phyloP scores from a whole-genome alignment of 352 stramenopile genomes.

The Phytophthora fragariaefolia region DNA sequence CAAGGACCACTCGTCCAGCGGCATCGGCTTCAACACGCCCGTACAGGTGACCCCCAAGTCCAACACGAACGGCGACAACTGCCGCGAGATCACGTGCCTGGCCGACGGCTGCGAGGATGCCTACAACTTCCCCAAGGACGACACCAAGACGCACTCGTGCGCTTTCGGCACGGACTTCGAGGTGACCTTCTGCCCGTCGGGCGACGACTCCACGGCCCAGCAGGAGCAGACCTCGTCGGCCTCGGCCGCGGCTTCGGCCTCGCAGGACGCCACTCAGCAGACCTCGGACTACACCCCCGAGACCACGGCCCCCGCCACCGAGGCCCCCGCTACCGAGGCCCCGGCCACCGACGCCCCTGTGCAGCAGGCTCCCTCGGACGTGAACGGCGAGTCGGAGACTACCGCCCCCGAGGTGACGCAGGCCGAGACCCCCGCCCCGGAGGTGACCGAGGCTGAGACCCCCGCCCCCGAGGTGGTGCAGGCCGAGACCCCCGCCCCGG shows the following conservation, averaged over 20 bases:
- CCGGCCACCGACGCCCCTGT: conserved; percentile 33
- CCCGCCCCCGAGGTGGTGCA: conserved; percentile 15
- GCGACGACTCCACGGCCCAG: conserved; percentile 14
- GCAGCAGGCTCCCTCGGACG: conserved; percentile 12
- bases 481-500: conserved; percentile 13
- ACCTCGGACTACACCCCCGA: conserved; percentile 19
- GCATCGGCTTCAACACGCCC: conserved; percentile 74
- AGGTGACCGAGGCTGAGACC: conserved; percentile 25
- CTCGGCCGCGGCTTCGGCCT: conserved; percentile 6
- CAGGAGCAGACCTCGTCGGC: conserved; percentile 28
- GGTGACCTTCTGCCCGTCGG: conserved; percentile 71
- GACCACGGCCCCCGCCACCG: conserved; percentile 8
- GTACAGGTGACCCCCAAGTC: conserved; percentile 58
- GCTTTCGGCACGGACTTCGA: conserved; percentile 62
- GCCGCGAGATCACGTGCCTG: conserved; percentile 61
- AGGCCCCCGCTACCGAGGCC: conserved; percentile 15
- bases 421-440: conserved; percentile 13
- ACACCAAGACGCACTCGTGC: conserved; percentile 80
- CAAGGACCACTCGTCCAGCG: conserved; percentile 59
- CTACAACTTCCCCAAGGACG: conserved; percentile 75
- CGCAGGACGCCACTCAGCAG: conserved; percentile 22
- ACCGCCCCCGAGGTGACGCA: conserved; percentile 17
- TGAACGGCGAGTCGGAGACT: conserved; percentile 24
- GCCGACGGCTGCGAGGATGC: conserved; percentile 65
- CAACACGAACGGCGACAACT: conserved; percentile 72